phyloP scores from a whole-genome alignment of 495 filamentous ascomycete genomes.

The Melanomma pulvis-pyrius region DNA sequence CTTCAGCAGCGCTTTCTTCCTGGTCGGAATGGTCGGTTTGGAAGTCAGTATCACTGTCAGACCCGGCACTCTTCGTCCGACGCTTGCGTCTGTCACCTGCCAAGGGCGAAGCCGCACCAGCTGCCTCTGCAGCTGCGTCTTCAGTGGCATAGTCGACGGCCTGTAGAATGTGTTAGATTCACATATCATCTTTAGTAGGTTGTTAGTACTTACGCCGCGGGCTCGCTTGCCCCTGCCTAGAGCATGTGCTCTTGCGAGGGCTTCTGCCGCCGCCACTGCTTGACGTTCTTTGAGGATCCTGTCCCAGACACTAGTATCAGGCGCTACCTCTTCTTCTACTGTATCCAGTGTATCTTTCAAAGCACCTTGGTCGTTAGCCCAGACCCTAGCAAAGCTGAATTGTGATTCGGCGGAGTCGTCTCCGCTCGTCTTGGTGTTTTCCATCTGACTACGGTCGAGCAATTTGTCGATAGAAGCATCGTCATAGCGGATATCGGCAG shows the following conservation, averaged over 20 bases:
- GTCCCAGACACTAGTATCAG: slow-evolving; percentile 78
- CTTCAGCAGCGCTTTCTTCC: slow-evolving; percentile 43
- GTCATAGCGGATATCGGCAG: slow-evolving; percentile 76
- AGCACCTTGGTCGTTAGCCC: slow-evolving; percentile 78
- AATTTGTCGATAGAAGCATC: slow-evolving; percentile 78
- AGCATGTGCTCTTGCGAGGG: slow-evolving; percentile 62
- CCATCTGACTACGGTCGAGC: slow-evolving; percentile 79
- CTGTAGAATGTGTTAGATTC: slow-evolving; percentile 3
- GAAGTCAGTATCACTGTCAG: slow-evolving; percentile 58
- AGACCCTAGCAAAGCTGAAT: slow-evolving; percentile 90
- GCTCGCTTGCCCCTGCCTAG: slow-evolving; percentile 82
- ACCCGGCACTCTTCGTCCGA: slow-evolving; percentile 40
- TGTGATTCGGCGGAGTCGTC: slow-evolving; percentile 69
- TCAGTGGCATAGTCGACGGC: slow-evolving; percentile 23
- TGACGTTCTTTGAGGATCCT: slow-evolving; percentile 83
- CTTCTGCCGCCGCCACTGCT: slow-evolving; percentile 69
- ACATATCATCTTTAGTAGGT: slow-evolving; percentile 22
- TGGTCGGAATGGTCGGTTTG: slow-evolving; percentile 45
- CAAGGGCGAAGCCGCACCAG: slow-evolving; percentile 14
- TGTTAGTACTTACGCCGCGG: slow-evolving; percentile 53
- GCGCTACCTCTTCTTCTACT: slow-evolving; percentile 50
- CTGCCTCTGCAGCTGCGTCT: slow-evolving; percentile 26
- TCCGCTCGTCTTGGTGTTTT: slow-evolving; percentile 64
- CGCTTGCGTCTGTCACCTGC: slow-evolving; percentile 41
- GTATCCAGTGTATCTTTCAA: slow-evolving; percentile 62